Evolutionary conservation across 2,329 filamentous ascomycete species (phyloP).

Genomic region (Acrocalymma vagum): DNA sequence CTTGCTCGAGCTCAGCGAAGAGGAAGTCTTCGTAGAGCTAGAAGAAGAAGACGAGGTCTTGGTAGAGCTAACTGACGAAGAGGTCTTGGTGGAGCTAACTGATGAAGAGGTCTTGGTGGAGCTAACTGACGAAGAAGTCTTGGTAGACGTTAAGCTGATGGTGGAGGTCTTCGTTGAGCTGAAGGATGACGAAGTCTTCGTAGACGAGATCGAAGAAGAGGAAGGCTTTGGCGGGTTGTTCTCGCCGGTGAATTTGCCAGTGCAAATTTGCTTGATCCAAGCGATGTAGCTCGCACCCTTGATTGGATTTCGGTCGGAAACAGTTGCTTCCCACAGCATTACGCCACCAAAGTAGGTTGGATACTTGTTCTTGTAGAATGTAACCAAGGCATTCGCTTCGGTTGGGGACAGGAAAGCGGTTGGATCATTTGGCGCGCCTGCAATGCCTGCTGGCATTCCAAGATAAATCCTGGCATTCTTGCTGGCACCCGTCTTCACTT

Average conservation of each 20-base stretch:
- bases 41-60: neutral
- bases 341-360: slow-evolving; percentile 62
- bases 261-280: slow-evolving; percentile 55
- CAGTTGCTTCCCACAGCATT: slow-evolving; percentile 67
- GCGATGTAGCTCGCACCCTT: slow-evolving; percentile 55
- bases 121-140: slow-evolving; percentile 1
- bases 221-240: slow-evolving; percentile 26
- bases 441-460: slow-evolving; percentile 53
- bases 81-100: neutral
- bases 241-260: slow-evolving; percentile 25
- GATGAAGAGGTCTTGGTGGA: slow-evolving; percentile 6
- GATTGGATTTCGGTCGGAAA: slow-evolving; percentile 55
- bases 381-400: slow-evolving; percentile 57
- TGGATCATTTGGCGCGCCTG: slow-evolving; percentile 28
- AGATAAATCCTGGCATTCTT: slow-evolving; percentile 61
- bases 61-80: slow-evolving; percentile 1
- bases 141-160: slow-evolving; percentile 7
- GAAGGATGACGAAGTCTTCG: slow-evolving; percentile 1
- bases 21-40: neutral
- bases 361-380: slow-evolving; percentile 40
- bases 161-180: slow-evolving; percentile 6
- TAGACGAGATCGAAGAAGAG: slow-evolving; percentile 15
- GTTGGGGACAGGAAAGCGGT: slow-evolving; percentile 57
- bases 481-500: slow-evolving; percentile 50
- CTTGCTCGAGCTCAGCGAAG: neutral